Evolutionary conservation across 176 grass and related monocot genomes (phyloP).

Genomic region (Oryza meridionalis): DNA sequence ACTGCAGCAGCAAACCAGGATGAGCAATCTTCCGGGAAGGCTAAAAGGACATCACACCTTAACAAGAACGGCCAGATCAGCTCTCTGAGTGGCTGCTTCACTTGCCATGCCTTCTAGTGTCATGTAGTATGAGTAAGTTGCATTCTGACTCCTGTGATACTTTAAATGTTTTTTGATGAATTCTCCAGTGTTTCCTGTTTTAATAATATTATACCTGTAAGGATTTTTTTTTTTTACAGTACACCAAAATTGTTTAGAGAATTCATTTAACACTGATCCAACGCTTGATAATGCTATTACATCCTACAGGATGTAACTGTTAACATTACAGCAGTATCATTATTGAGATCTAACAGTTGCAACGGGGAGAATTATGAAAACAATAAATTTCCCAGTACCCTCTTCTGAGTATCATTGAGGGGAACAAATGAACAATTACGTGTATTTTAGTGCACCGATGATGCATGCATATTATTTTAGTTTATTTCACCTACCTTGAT

Average conservation of each 20-base stretch:
- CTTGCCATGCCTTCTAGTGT: conserved; percentile 84
- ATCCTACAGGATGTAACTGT: neutral
- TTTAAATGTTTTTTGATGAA: neutral
- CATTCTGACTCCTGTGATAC: neutral
- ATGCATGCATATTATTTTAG: neutral
- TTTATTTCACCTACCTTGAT: neutral
- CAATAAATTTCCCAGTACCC: neutral
- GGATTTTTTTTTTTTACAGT: too few relatives aligned
- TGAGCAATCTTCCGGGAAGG: conserved; percentile 44
- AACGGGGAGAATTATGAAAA: neutral
- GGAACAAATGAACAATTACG: neutral
- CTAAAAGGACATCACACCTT: conserved; percentile 50
- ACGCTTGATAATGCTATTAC: too few relatives aligned
- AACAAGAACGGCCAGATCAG: conserved; percentile 67
- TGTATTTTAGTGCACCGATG: neutral
- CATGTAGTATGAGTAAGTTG: conserved; percentile 39
- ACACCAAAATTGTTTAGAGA: too few relatives aligned
- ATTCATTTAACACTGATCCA: too few relatives aligned
- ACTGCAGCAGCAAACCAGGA: conserved; percentile 49
- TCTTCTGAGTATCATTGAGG: neutral
- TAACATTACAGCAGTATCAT: conserved; percentile 5
- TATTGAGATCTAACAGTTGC: neutral
- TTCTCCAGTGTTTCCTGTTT: conserved; percentile 10
- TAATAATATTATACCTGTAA: neutral
- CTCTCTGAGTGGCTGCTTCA: conserved; percentile 93